Evolutionary conservation across 768 basidiomycete species (phyloP).

Genomic region (Collybiopsis confluens): DNA sequence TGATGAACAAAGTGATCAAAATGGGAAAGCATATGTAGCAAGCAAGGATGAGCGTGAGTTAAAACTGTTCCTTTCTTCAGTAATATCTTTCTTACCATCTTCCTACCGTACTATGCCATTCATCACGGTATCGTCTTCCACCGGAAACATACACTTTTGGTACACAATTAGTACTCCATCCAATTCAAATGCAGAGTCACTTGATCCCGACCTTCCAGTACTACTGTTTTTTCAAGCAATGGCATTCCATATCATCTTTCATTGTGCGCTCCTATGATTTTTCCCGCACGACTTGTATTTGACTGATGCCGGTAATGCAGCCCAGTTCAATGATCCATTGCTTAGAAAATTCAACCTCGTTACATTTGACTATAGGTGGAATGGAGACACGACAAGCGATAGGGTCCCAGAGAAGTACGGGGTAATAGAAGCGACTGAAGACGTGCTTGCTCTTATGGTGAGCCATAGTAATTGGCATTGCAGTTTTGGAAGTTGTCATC

Average conservation of each 20-base stretch:
- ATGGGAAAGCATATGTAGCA: too few relatives aligned
- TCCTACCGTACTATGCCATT: neutral
- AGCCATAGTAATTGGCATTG: neutral
- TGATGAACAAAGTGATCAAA: too few relatives aligned
- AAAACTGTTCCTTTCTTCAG: too few relatives aligned
- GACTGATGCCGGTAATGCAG: too few relatives aligned
- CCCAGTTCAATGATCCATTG: constrained; percentile 15
- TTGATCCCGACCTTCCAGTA: constrained; percentile 1
- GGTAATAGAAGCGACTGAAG: constrained; percentile 26
- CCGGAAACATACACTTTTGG: constrained; percentile 2
- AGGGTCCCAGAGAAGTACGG: constrained; percentile 21
- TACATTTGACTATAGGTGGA: constrained; percentile 28
- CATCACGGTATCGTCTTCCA: neutral
- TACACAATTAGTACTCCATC: constrained; percentile 10
- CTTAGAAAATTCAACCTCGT: constrained; percentile 36
- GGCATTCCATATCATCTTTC: neutral
- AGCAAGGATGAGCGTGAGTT: too few relatives aligned
- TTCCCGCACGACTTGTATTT: neutral
- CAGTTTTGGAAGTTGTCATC: constrained; percentile 6
- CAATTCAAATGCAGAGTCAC: neutral
- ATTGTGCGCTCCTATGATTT: neutral
- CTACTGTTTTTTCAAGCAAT: constrained; percentile 7
- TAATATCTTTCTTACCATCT: neutral
- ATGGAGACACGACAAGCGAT: constrained; percentile 26
- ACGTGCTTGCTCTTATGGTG: constrained; percentile 29